These are phyloP conservation scores for Sporothrix dimorphospora DNA, from an alignment of 2,329 filamentous ascomycete genomes.

Conservation along the genomic window DNA sequence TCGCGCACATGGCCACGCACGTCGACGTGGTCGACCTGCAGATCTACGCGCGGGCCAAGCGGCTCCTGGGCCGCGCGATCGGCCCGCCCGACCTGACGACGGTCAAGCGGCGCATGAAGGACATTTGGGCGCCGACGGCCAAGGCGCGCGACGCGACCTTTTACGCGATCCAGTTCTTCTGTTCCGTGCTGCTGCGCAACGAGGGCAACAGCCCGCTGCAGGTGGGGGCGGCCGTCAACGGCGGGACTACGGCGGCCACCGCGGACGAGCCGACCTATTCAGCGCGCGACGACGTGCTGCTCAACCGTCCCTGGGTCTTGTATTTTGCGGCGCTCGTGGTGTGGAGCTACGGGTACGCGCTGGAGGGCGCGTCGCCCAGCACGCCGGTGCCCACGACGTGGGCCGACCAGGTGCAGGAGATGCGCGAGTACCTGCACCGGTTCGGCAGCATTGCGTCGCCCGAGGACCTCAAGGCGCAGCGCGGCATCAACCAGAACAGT, in stretches of 20 bases:
- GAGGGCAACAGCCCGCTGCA: constrained; percentile 44
- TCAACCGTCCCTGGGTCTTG: constrained; percentile 93
- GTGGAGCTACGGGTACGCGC: constrained; percentile 91
- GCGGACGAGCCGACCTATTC: constrained; percentile 60
- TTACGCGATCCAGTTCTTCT: constrained; percentile 87
- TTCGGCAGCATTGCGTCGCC: constrained; percentile 74
- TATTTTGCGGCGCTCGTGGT: constrained; percentile 92
- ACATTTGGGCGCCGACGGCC: constrained; percentile 85
- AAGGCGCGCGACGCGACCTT: constrained; percentile 89
- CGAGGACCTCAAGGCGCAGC: constrained; percentile 73
- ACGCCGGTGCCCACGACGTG: constrained; percentile 57
- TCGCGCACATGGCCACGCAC: constrained; percentile 98
- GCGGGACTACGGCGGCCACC: constrained; percentile 35
- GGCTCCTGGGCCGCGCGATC: constrained; percentile 83
- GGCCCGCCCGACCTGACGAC: constrained; percentile 78
- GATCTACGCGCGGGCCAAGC: constrained; percentile 86
- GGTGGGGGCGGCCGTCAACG: constrained; percentile 30
- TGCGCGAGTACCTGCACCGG: constrained; percentile 75
- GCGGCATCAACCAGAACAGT: constrained; percentile 79
- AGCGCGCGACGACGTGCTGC: constrained; percentile 82
- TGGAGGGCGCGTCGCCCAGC: constrained; percentile 74
- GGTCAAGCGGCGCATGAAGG: constrained; percentile 81
- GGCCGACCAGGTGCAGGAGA: constrained; percentile 72
- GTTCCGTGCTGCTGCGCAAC: constrained; percentile 75
- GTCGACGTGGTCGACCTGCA: constrained; percentile 97